Conservation (phyloP, 805 yeast genomes). For the Ogataea populi-albae region DNA sequence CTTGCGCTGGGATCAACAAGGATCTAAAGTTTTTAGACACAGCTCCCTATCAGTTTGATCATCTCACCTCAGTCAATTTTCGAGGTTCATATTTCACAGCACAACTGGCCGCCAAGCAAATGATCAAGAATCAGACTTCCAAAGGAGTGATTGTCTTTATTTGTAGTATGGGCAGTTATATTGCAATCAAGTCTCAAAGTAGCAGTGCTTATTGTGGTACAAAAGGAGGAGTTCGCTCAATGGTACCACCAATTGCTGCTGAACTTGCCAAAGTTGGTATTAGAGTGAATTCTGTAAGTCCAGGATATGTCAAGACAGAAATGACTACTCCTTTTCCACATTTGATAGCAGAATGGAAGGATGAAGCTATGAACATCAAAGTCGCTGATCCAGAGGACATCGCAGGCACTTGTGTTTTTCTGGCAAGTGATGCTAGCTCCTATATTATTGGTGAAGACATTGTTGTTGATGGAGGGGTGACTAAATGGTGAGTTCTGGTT, state of each 20-base stretch:
- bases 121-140: constrained; percentile 12
- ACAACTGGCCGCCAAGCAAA: constrained; percentile 17
- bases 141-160: constrained; percentile 17
- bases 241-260: constrained; percentile 44
- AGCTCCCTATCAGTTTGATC: constrained; percentile 13
- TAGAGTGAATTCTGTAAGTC: constrained; percentile 50
- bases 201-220: constrained; percentile 47
- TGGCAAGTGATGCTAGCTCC: constrained; percentile 51
- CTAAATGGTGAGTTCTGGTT: constrained; percentile 16
- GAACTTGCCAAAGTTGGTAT: constrained; percentile 47
- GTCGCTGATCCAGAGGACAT: constrained; percentile 48
- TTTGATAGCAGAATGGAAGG: constrained; percentile 28
- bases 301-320: constrained; percentile 50
- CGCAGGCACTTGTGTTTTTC: constrained; percentile 51
- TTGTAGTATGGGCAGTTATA: constrained; percentile 49
- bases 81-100: constrained; percentile 43
- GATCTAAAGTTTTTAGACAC: constrained; percentile 43
- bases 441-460: constrained; percentile 50
- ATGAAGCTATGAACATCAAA: constrained; percentile 43
- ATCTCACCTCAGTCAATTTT: constrained; percentile 35
- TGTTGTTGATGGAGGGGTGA: constrained; percentile 44
- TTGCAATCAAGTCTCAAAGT: constrained; percentile 43
- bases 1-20: constrained; percentile 41
- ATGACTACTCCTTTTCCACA: constrained; percentile 34
- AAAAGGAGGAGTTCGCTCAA: constrained; percentile 46